phyloP scores from a whole-genome alignment of 129 eudicot species.

The Gnaphalium uliginosum region DNA sequence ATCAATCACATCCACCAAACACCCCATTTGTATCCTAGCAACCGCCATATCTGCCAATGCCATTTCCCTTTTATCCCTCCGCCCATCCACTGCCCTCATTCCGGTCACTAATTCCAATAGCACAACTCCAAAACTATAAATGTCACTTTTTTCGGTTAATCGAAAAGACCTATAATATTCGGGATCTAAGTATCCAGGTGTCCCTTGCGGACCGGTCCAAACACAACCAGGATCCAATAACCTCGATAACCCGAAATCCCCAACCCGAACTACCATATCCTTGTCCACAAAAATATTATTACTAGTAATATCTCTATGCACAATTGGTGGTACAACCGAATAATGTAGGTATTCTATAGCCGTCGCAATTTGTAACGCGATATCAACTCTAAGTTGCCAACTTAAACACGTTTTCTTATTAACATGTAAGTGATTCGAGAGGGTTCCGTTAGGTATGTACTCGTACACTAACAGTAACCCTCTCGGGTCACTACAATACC shows the following conservation, averaged over 20 bases:
- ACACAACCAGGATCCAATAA: slow-evolving; percentile 67
- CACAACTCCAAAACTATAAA: slow-evolving; percentile 90
- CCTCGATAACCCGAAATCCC: slow-evolving; percentile 90
- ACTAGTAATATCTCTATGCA: slow-evolving; percentile 87
- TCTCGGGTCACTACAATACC: slow-evolving; percentile 91
- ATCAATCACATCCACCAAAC: slow-evolving; percentile 74
- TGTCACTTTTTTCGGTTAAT: slow-evolving; percentile 88
- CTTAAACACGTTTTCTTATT: slow-evolving; percentile 42
- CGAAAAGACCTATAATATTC: slow-evolving; percentile 75
- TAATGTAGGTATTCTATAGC: slow-evolving; percentile 87
- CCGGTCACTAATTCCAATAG: slow-evolving; percentile 81
- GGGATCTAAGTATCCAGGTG: slow-evolving; percentile 93
- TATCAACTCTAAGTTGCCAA: slow-evolving; percentile 64
- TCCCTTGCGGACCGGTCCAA: slow-evolving; percentile 99
- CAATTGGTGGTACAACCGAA: slow-evolving; percentile 68
- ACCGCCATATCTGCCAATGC: slow-evolving; percentile 87
- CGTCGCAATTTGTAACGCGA: slow-evolving; percentile 69
- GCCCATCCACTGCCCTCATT: slow-evolving; percentile 80
- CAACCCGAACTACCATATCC: slow-evolving; percentile 79
- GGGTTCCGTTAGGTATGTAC: slow-evolving; percentile 79
- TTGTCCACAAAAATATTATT: slow-evolving; percentile 72
- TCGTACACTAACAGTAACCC: slow-evolving; percentile 75
- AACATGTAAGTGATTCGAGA: slow-evolving; percentile 73
- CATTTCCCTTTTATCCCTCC: slow-evolving; percentile 81
- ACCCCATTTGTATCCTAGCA: slow-evolving; percentile 77